Conservation (phyloP, 805 yeast genomes). For the Blastobotrys peoriensis region DNA sequence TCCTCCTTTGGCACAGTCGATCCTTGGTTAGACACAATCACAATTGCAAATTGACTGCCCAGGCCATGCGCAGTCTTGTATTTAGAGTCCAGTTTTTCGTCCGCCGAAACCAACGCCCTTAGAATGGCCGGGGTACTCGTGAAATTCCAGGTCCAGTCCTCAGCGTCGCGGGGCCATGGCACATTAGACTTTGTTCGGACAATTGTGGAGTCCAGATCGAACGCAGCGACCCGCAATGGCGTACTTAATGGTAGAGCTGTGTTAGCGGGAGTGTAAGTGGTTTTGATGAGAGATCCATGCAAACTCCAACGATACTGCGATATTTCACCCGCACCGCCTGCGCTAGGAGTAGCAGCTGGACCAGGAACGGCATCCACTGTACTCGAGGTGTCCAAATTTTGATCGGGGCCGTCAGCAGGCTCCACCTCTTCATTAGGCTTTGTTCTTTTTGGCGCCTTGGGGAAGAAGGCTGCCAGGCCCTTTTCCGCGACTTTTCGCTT, state of each 20-base stretch:
- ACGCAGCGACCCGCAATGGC: conserved; percentile 48
- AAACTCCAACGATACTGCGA: too few relatives aligned
- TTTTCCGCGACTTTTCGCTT: too few relatives aligned
- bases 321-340: too few relatives aligned
- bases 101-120: background rate
- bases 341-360: too few relatives aligned
- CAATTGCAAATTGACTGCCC: conserved; percentile 37
- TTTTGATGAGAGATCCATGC: conserved; percentile 4
- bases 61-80: conserved; percentile 2
- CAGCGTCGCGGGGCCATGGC: conserved; percentile 49
- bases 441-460: too few relatives aligned
- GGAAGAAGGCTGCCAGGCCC: too few relatives aligned
- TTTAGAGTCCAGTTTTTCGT: background rate
- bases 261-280: conserved; percentile 5
- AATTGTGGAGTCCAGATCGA: conserved; percentile 82
- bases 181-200: conserved; percentile 58
- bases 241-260: background rate
- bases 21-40: conserved; percentile 85
- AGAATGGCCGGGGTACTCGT: conserved; percentile 1
- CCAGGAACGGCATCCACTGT: too few relatives aligned
- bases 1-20: conserved; percentile 41
- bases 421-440: too few relatives aligned
- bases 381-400: too few relatives aligned
- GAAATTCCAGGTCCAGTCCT: conserved; percentile 70
- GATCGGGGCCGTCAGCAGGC: too few relatives aligned